These are phyloP conservation scores for Calocybe indica DNA, from an alignment of 768 basidiomycete genomes.

Conservation along the genomic window DNA sequence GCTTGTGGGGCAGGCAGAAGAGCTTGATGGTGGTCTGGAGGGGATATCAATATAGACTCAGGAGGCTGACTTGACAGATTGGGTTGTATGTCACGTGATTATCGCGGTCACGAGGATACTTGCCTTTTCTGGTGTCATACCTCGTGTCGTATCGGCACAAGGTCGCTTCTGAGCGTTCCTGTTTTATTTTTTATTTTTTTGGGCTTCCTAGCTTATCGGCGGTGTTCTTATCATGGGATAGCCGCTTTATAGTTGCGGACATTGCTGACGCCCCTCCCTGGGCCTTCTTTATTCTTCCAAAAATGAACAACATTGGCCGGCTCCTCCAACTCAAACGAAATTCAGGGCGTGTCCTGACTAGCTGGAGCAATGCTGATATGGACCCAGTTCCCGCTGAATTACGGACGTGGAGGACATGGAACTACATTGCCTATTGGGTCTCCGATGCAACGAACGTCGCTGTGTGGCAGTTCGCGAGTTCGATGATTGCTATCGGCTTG, in stretches of 20 bases:
- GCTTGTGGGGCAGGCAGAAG: not conserved
- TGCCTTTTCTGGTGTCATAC: not conserved
- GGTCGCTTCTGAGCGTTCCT: not conserved
- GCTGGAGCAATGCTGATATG: conserved; percentile 73
- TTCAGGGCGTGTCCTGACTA: no score
- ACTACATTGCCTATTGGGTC: conserved; percentile 61
- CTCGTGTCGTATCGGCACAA: not conserved
- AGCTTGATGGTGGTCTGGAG: conserved; percentile 1
- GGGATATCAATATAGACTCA: not conserved
- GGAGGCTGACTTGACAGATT: not conserved
- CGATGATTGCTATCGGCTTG: conserved; percentile 70
- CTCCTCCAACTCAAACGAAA: no score
- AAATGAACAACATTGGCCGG: conserved; percentile 51
- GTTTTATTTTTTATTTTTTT: no score
- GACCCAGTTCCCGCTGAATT: conserved; percentile 59
- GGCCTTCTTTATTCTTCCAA: conserved; percentile 33
- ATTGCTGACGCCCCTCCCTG: no score
- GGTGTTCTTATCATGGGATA: no score
- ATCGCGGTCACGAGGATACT: no score
- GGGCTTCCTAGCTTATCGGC: no score
- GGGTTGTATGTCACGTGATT: not conserved
- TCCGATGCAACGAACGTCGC: conserved; percentile 44
- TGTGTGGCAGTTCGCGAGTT: conserved; percentile 60
- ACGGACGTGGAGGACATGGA: conserved; percentile 65
- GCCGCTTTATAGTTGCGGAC: no score